Percentiles rank a stretch among this genome's conserved stretches.
Evolutionary conservation across 2,329 filamentous ascomycete genomes (phyloP).

Genomic region (Fusarium penzigii): DNA sequence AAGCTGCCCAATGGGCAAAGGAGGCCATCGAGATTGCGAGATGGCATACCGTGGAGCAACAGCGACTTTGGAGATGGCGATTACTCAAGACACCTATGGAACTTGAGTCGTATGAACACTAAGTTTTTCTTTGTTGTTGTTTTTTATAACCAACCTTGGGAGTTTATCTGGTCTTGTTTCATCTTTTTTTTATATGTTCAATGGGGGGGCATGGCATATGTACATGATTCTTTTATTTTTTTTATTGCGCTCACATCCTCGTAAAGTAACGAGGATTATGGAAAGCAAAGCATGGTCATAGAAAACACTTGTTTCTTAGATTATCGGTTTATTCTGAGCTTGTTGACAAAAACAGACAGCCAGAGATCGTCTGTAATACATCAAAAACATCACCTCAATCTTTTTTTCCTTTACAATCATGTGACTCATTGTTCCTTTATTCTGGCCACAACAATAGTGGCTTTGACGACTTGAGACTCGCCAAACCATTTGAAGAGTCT

Average conservation of each 20-base stretch:
- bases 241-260: no score
- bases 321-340: neutral
- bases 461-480: conserved; percentile 35
- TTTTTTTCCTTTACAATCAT: no score
- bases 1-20: neutral
- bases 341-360: neutral
- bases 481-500: conserved; percentile 42
- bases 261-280: no score
- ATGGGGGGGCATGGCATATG: neutral
- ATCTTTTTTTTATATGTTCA: neutral
- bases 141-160: neutral
- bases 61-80: neutral
- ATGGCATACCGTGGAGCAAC: neutral
- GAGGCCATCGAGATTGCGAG: neutral
- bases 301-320: neutral
- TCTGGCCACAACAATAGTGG: conserved; percentile 37
- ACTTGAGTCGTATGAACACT: neutral
- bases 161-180: neutral
- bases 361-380: no score
- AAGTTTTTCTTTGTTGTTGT: neutral
- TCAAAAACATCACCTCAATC: no score
- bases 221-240: neutral
- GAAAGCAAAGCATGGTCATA: no score
- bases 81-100: neutral
- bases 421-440: conserved; percentile 6